A percentile compares a stretch with the other conserved stretches of the same genome.
Evolutionary conservation across 495 filamentous ascomycete species (phyloP).

Genomic region (Aspergillus incahuasiensis): DNA sequence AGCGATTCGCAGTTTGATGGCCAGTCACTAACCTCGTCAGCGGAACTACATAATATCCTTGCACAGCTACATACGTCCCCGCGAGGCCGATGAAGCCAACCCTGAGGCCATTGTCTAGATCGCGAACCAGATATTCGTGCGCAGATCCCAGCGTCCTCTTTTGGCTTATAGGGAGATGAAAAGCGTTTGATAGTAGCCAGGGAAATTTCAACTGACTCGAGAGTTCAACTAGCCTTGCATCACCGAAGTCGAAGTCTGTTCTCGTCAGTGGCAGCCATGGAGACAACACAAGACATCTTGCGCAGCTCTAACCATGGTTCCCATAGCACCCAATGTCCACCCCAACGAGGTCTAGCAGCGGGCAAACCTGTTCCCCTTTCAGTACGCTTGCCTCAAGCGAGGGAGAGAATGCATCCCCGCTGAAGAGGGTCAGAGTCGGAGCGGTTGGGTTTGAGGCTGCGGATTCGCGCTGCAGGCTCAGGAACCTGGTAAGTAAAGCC

Average conservation of each 20-base stretch:
- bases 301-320: neutral
- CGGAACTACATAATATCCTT: too few relatives aligned
- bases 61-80: neutral
- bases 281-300: neutral
- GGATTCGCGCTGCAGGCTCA: neutral
- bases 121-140: neutral
- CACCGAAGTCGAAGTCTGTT: slow-evolving; percentile 1
- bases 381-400: slow-evolving; percentile 4
- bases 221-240: neutral
- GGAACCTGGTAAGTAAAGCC: neutral
- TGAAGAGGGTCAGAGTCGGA: slow-evolving; percentile 1
- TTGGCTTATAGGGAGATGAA: neutral
- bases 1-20: slow-evolving; percentile 2
- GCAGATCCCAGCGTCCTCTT: neutral
- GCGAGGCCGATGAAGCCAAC: neutral
- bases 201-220: neutral
- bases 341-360: neutral
- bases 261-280: neutral
- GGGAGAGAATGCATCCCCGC: neutral
- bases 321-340: slow-evolving; percentile 1
- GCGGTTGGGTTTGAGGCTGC: neutral
- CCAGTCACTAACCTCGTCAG: slow-evolving; percentile 3
- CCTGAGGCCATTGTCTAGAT: neutral
- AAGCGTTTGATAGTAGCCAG: slow-evolving; percentile 1
- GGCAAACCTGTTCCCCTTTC: neutral